Evolutionary conservation across 169 alveolate species (phyloP).

Genomic region (Cryptosporidium ryanae): DNA sequence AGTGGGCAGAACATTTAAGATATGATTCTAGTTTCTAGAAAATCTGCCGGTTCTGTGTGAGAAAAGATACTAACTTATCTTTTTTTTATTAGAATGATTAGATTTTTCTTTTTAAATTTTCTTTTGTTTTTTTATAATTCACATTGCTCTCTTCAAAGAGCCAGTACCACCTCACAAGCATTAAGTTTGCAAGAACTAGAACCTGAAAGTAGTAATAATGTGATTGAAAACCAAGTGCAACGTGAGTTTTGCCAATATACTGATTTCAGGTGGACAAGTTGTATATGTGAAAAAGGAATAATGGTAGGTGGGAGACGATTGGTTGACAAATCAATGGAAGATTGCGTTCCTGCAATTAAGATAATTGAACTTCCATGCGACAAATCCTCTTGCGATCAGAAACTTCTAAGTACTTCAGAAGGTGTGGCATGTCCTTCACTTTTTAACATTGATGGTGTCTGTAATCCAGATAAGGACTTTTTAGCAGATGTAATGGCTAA

Average conservation of each 20-base stretch:
- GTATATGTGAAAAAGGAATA: conserved; percentile 39
- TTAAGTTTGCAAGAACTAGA: conserved; percentile 1
- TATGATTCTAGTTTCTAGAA: conserved; percentile 23
- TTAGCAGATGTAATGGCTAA: conserved; percentile 60
- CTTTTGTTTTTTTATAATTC: neutral
- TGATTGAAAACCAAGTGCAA: conserved; percentile 3
- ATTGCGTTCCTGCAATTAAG: conserved; percentile 37
- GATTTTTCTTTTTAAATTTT: conserved; percentile 1
- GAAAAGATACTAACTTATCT: neutral
- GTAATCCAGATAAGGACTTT: conserved; percentile 12
- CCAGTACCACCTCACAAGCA: neutral
- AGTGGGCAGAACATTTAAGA: conserved; percentile 43
- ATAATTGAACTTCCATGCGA: conserved; percentile 66
- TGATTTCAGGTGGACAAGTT: conserved; percentile 68
- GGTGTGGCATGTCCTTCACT: conserved; percentile 74
- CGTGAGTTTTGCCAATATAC: conserved; percentile 46
- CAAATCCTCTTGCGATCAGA: conserved; percentile 52
- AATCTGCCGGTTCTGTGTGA: conserved; percentile 22
- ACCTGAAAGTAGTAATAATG: neutral
- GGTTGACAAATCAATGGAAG: neutral
- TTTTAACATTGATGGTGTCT: conserved; percentile 50
- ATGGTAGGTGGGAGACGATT: conserved; percentile 41
- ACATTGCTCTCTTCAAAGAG: conserved; percentile 48
- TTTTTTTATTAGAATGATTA: neutral
- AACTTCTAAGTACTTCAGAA: conserved; percentile 46